These are phyloP conservation scores for Penicillium aurantiogriseum DNA, from an alignment of 2,329 filamentous ascomycete genomes.

Conservation along the genomic window DNA sequence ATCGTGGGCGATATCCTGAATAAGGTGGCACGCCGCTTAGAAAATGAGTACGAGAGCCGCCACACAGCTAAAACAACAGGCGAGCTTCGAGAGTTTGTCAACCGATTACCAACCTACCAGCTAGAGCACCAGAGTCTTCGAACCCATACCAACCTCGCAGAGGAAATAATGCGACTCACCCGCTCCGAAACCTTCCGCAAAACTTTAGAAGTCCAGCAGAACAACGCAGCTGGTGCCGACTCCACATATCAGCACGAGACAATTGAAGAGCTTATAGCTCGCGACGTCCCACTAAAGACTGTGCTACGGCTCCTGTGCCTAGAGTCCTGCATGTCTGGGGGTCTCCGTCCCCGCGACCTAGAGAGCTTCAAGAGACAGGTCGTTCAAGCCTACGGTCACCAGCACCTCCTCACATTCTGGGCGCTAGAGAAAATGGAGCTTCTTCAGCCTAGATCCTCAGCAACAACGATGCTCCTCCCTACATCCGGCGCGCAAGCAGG, in stretches of 20 bases:
- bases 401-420: slow-evolving; percentile 86
- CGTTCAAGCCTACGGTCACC: slow-evolving; percentile 89
- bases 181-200: slow-evolving; percentile 85
- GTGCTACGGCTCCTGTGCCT: slow-evolving; percentile 84
- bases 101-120: slow-evolving; percentile 86
- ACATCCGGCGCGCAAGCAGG: slow-evolving; percentile 64
- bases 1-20: slow-evolving; percentile 87
- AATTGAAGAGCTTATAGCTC: slow-evolving; percentile 91
- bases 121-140: slow-evolving; percentile 91
- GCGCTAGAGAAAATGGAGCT: slow-evolving; percentile 87
- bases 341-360: slow-evolving; percentile 82
- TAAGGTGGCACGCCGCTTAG: slow-evolving; percentile 81
- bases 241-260: slow-evolving; percentile 83
- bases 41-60: slow-evolving; percentile 82
- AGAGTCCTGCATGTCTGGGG: slow-evolving; percentile 85
- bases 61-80: slow-evolving; percentile 83
- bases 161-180: slow-evolving; percentile 93
- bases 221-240: slow-evolving; percentile 85
- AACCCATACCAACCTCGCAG: slow-evolving; percentile 84
- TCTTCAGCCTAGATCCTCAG: slow-evolving; percentile 72
- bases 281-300: slow-evolving; percentile 75
- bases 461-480: slow-evolving; percentile 77
- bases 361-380: slow-evolving; percentile 86
- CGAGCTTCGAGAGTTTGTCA: slow-evolving; percentile 93
- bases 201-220: slow-evolving; percentile 90